Evolutionary conservation across 176 grass and related monocot genomes (phyloP).

Genomic region (Aegilops bicornis): DNA sequence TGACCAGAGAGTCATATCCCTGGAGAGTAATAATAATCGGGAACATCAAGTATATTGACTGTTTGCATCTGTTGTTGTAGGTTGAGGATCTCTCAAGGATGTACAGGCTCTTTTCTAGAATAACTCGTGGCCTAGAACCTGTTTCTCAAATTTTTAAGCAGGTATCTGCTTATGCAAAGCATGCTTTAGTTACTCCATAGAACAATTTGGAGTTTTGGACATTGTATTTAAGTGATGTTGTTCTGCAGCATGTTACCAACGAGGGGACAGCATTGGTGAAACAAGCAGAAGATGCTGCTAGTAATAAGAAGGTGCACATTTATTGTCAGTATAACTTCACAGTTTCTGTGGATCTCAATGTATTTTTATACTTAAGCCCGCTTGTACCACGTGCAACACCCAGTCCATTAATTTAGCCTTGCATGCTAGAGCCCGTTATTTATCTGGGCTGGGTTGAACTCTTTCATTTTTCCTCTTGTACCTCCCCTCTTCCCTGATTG

Average conservation of each 20-base stretch:
- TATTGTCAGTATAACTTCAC: background rate
- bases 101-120: conserved; percentile 90
- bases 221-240: conserved; percentile 1
- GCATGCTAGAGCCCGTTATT: conserved; percentile 3
- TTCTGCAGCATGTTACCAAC: conserved; percentile 80
- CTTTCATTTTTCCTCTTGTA: background rate
- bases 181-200: background rate
- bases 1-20: background rate
- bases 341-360: background rate
- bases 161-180: conserved; percentile 41
- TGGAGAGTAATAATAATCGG: conserved; percentile 1
- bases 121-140: conserved; percentile 75
- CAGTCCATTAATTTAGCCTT: background rate
- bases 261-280: conserved; percentile 87
- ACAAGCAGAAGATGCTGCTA: conserved; percentile 94
- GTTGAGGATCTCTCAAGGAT: conserved; percentile 89
- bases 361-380: background rate
- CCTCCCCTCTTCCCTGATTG: background rate
- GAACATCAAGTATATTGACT: conserved; percentile 9
- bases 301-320: conserved; percentile 65
- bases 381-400: background rate
- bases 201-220: conserved; percentile 28
- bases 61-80: conserved; percentile 32
- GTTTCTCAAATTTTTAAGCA: conserved; percentile 92
- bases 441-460: background rate